These are phyloP conservation scores for Gossypium herbaceum DNA, from an alignment of 345 rosid species.

Conservation along the genomic window DNA sequence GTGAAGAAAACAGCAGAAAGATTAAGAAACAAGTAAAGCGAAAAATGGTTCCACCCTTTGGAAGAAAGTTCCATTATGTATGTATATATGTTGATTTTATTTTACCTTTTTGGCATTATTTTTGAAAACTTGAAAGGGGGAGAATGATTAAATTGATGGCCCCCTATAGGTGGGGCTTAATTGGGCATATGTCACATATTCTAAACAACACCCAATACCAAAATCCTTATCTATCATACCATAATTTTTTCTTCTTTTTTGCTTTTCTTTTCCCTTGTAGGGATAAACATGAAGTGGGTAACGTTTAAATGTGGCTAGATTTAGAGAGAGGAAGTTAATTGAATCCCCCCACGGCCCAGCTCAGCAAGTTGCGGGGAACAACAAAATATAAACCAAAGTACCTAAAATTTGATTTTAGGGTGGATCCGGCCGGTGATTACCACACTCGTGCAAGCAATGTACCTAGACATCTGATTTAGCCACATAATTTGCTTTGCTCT, in stretches of 20 bases:
- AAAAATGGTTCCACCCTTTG: neutral
- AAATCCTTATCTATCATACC: slow-evolving; percentile 27
- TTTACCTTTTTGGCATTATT: slow-evolving; percentile 31
- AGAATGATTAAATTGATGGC: slow-evolving; percentile 28
- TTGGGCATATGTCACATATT: slow-evolving; percentile 33
- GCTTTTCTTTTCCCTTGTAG: neutral
- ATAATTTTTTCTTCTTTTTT: neutral
- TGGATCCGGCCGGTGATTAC: slow-evolving; percentile 17
- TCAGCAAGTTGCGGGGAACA: slow-evolving; percentile 14
- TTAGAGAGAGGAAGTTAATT: slow-evolving; percentile 1
- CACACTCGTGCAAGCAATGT: slow-evolving; percentile 35
- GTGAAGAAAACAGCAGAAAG: neutral
- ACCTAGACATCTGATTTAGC: slow-evolving; percentile 26
- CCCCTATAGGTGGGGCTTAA: slow-evolving; percentile 32
- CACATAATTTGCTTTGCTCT: slow-evolving; percentile 13
- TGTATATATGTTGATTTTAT: neutral
- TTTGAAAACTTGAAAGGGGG: slow-evolving; percentile 27
- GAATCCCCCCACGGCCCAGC: slow-evolving; percentile 6
- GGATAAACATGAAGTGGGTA: slow-evolving; percentile 24
- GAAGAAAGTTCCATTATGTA: neutral
- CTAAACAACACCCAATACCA: neutral
- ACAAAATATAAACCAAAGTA: slow-evolving; percentile 18
- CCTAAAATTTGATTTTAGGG: slow-evolving; percentile 19
- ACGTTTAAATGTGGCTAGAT: slow-evolving; percentile 17
- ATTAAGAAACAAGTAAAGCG: neutral